Evolutionary conservation across 495 filamentous ascomycete species (phyloP), one percentile per base, ranked within the genome.

Genomic region (Tetracladium setigerum): DNA sequence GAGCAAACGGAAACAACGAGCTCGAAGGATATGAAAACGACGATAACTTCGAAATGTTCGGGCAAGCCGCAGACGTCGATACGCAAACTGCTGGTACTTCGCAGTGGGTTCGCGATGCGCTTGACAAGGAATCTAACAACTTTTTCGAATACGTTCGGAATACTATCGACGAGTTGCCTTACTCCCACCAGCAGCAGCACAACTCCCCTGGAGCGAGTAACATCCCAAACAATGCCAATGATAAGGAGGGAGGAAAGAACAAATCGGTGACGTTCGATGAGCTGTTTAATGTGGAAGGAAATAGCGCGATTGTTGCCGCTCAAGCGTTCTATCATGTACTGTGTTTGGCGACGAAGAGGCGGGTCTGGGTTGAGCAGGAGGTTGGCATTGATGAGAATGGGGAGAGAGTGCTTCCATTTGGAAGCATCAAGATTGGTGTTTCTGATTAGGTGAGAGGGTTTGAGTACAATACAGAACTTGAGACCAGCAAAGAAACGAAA

Each of bases 301-400:
- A 80, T 34, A 71, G 65, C 24, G 50, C n/a, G 10, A 41, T 76
- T 18, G 78, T 87, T 5, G 83, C 82, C 40, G 80, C 81, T 7
- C 81, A 86, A 52, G 83, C 67, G 1, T 63, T 87, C 38, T 70
- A 83, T 65, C 81, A 87, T 67, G 70, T 78, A 17, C 72, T 87
- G n/a, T 68, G 72, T 17, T 70, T 87, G 30, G 81, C 78, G 10
- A 84, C 80, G 7, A 82, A 74, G 62, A 69, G 68, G 0, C 46
- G 79, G 37, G 51, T 80, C 11, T 50, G 54, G 18, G 68, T 79
- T 14, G 47, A 63, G 42, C 77, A 81, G 58, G 55, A 62, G 6
- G 54, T 55, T 18, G 52, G 49, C 1, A 69, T 67, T 48, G 70
- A 67, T 18, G 16, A 44, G 10, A 59, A 58, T 37, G 44, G 47